phyloP scores from a whole-genome alignment of 2,329 filamentous ascomycete genomes.

The Paecilomyces fulvus region DNA sequence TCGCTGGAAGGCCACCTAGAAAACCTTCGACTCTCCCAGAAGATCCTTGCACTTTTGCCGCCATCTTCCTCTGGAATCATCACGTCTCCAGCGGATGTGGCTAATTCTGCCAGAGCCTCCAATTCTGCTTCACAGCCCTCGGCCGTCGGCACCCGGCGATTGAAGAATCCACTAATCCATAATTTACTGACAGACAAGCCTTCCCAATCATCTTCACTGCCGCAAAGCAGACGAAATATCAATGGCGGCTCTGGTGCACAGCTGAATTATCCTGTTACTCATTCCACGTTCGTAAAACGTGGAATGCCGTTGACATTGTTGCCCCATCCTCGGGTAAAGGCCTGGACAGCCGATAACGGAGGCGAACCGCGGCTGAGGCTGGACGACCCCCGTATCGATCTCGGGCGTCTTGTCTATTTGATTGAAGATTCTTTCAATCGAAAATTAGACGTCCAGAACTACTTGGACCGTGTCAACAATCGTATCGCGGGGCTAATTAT shows the following conservation, averaged over 20 bases:
- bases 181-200: constrained; percentile 95
- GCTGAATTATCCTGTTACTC: constrained; percentile 33
- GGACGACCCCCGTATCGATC: constrained; percentile 72
- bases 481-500: constrained; percentile 87
- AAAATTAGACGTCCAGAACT: constrained; percentile 73
- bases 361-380: constrained; percentile 57
- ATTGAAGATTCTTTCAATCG: constrained; percentile 92
- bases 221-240: constrained; percentile 54
- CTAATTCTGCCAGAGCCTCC: constrained; percentile 43
- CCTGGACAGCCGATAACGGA: constrained; percentile 60
- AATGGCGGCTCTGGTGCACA: constrained; percentile 24
- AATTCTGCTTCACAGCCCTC: constrained; percentile 26
- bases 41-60: constrained; percentile 67
- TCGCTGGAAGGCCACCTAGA: constrained; percentile 46
- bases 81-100: constrained; percentile 77
- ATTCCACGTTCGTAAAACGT: constrained; percentile 78
- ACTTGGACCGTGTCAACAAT: constrained; percentile 69
- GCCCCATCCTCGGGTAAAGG: constrained; percentile 56
- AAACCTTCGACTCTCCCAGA: constrained; percentile 66
- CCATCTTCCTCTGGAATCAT: constrained; percentile 79
- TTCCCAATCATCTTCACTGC: constrained; percentile 82
- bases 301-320: constrained; percentile 84
- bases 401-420: constrained; percentile 71
- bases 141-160: constrained; percentile 49
- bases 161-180: constrained; percentile 82